Conservation (phyloP, 148 eudicot genomes). For the Rhododendron griersonianum region DNA sequence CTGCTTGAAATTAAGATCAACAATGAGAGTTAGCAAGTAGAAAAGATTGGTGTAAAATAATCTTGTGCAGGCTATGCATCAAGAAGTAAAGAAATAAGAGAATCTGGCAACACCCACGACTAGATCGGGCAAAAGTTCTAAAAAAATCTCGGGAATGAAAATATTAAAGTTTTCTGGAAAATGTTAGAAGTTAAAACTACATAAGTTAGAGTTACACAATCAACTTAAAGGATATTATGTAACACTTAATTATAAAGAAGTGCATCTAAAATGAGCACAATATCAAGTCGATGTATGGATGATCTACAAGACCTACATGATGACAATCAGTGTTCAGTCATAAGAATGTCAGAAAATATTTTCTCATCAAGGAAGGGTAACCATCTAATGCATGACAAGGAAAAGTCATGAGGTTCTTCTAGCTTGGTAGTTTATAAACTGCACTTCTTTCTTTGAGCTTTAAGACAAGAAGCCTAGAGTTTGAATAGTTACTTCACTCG, state of each 20-base stretch:
- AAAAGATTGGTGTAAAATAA: neutral
- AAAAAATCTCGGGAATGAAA: neutral
- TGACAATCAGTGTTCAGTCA: neutral
- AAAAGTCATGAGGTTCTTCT: neutral
- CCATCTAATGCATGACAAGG: neutral
- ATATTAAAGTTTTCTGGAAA: neutral
- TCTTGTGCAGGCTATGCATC: neutral
- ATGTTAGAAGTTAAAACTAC: neutral
- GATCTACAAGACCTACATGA: neutral
- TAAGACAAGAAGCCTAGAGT: neutral
- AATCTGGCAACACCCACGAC: neutral
- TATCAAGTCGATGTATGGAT: neutral
- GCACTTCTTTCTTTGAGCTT: neutral
- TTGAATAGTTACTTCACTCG: neutral
- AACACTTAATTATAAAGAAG: neutral
- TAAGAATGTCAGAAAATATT: neutral
- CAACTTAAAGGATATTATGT: neutral
- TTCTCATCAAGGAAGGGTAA: neutral
- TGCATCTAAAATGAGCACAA: neutral
- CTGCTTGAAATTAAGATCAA: slow-evolving; percentile 30
- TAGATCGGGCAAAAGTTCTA: neutral
- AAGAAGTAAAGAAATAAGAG: neutral
- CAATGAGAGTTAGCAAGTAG: neutral
- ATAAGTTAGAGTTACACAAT: neutral
- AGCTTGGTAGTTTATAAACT: neutral